A percentile compares a stretch with the other conserved stretches of the same genome.
Evolutionary conservation across 768 basidiomycete genomes (phyloP).

Genomic region (Brasilioporus rufonigricans): DNA sequence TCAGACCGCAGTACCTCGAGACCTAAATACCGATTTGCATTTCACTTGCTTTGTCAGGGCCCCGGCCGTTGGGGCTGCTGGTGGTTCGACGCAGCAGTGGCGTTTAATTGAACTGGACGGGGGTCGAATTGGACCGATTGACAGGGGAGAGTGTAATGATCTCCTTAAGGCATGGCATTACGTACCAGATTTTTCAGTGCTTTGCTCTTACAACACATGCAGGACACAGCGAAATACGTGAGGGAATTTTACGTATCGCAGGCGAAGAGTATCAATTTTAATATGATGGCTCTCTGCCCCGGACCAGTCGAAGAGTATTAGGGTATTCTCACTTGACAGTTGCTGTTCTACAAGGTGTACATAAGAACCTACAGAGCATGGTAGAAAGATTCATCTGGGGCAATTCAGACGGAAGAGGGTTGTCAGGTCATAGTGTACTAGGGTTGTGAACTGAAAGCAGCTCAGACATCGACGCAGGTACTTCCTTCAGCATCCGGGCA

Average conservation of each 20-base stretch:
- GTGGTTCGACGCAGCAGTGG: slow-evolving; percentile 25
- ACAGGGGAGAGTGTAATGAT: slow-evolving; percentile 63
- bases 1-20: slow-evolving; percentile 61
- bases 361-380: neutral
- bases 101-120: slow-evolving; percentile 87
- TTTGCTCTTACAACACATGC: neutral
- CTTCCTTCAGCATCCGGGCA: slow-evolving; percentile 29
- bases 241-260: slow-evolving; percentile 41
- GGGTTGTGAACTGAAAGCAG: slow-evolving; percentile 18
- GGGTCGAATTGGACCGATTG: slow-evolving; percentile 71
- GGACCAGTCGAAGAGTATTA: slow-evolving; percentile 17
- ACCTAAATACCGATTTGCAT: slow-evolving; percentile 75
- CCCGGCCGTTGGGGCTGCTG: slow-evolving; percentile 36
- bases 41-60: slow-evolving; percentile 86
- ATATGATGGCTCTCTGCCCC: slow-evolving; percentile 46
- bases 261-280: slow-evolving; percentile 42
- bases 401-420: neutral
- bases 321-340: neutral
- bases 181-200: neutral
- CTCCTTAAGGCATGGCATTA: slow-evolving; percentile 48
- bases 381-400: neutral
- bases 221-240: slow-evolving; percentile 49
- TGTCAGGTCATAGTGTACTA: neutral
- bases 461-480: slow-evolving; percentile 32
- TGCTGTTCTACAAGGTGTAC: slow-evolving; percentile 9